Conservation (phyloP, 1,284 basidiomycete species). For the Malassezia brasiliensis region DNA sequence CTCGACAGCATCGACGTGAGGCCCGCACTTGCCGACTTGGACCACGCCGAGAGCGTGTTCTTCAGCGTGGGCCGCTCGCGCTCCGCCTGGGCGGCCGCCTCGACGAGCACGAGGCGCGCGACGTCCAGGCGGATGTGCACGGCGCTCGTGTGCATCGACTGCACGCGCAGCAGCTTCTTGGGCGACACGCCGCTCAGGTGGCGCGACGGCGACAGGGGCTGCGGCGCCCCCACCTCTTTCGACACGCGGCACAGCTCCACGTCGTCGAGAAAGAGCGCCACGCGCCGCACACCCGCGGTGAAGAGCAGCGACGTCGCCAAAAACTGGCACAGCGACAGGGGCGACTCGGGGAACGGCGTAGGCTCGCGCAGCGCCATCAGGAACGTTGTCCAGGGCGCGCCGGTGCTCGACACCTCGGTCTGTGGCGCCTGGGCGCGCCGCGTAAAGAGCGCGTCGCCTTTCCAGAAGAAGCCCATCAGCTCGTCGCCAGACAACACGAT, state of each 20-base stretch:
- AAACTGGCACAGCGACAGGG: constrained; percentile 78
- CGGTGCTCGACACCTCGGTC: constrained; percentile 22
- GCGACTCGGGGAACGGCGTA: constrained; percentile 65
- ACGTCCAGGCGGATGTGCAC: constrained; percentile 73
- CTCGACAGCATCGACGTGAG: constrained; percentile 46
- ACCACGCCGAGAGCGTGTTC: constrained; percentile 26
- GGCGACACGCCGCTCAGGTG: constrained; percentile 51
- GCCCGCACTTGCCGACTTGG: constrained; percentile 39
- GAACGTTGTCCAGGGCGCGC: constrained; percentile 71
- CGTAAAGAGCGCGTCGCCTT: constrained; percentile 50
- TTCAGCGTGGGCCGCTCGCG: constrained; percentile 55
- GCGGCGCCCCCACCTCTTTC: constrained; percentile 60
- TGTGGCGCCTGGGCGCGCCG: constrained; percentile 28
- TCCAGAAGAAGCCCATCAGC: constrained; percentile 91
- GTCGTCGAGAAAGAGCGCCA: constrained; percentile 58
- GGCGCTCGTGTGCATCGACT: constrained; percentile 60
- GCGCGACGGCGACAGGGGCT: constrained; percentile 56
- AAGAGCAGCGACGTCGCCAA: constrained; percentile 87
- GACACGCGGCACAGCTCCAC: constrained; percentile 64
- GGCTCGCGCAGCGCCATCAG: constrained; percentile 80
- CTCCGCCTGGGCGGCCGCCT: constrained; percentile 56
- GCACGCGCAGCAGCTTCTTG: constrained; percentile 61
- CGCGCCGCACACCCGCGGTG: constrained; percentile 68
- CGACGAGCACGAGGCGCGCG: constrained; percentile 60
- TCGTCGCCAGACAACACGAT: constrained; percentile 79